Base-by-base conservation (phyloP, 2,329 filamentous ascomycete species). In the Scleromitrula shiraiana region DNA sequence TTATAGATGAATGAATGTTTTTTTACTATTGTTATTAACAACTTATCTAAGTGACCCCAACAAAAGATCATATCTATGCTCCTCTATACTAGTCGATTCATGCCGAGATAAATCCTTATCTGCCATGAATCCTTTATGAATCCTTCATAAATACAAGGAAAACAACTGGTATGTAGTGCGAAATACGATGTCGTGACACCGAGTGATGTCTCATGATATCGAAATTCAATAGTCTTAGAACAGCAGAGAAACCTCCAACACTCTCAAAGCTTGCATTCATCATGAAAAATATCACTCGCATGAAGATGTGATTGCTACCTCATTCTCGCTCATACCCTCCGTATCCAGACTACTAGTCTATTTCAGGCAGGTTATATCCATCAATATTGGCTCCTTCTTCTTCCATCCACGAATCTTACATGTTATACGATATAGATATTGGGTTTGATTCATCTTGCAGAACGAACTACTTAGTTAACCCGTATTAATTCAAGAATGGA, bases 321-420 rank as follows among this genome's bases (percentile, higher is more conserved):
- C 22, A 35, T 47, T 20, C 10, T 29, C 27, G 33, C 37, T 22
- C 33, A 37, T 17, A 22, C 33, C 44, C 19, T 41, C n/a, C 37
- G 15, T 10, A 19, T n/a, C 20, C 15, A 33, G 10, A 7, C 27
- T 33, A 29, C 37, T 24, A 47, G 30, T 35, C 45, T 42, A 17
- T 12, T 27, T 47, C 38, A 22, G 45, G 45, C 45, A 47, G 45
- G 45, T 47, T 26, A 41, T 41, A 22, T 22, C 33, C 22, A 19
- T 20, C 26, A 22, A 24, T 29, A 41, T 29, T 15, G 6, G 27
- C 45, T 27, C 45, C 45, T 47, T 41, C 45, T 30, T 33, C 29
- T 35, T 42, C 15, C 12, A 37, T 37, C 33, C 3, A 6, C 19
- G 20, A 42, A 8, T 14, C 23, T 41, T 24, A 27, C 19, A 7